Conservation (phyloP, 2,329 filamentous ascomycete species). For the Cryphonectria carpinicola region DNA sequence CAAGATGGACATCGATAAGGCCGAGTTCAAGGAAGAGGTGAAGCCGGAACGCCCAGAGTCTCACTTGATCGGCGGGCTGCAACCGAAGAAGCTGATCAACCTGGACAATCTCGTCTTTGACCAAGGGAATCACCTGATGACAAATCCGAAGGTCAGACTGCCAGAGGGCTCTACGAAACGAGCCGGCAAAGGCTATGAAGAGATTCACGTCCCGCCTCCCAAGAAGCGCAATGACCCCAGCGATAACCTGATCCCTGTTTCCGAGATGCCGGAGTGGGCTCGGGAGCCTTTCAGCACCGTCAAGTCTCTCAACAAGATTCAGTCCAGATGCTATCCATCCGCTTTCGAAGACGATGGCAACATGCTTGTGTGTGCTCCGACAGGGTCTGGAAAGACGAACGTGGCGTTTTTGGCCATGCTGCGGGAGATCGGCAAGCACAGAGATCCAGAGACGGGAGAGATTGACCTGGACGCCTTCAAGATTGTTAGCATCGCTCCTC, state of each 20-base stretch:
- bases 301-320: slow-evolving; percentile 90
- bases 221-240: slow-evolving; percentile 82
- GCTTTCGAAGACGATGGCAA: slow-evolving; percentile 96
- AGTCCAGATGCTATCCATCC: slow-evolving; percentile 88
- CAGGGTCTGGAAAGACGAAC: slow-evolving; percentile 97
- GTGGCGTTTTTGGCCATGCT: slow-evolving; percentile 97
- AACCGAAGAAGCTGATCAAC: slow-evolving; percentile 87
- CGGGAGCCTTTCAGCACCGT: slow-evolving; percentile 82
- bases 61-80: slow-evolving; percentile 77
- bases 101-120: slow-evolving; percentile 96
- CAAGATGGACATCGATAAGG: slow-evolving; percentile 91
- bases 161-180: slow-evolving; percentile 94
- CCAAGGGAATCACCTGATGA: slow-evolving; percentile 98
- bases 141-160: slow-evolving; percentile 92
- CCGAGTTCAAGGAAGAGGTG: slow-evolving; percentile 53
- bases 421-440: slow-evolving; percentile 94
- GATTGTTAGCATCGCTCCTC: slow-evolving; percentile 94
- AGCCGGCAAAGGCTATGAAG: slow-evolving; percentile 97
- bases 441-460: slow-evolving; percentile 85
- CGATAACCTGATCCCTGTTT: slow-evolving; percentile 81
- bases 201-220: slow-evolving; percentile 94
- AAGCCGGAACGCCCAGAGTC: slow-evolving; percentile 66
- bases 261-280: slow-evolving; percentile 92
- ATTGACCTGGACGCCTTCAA: slow-evolving; percentile 97
- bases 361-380: slow-evolving; percentile 96